Evolutionary conservation across 208 protist genomes (phyloP).

Genomic region (Sergeia podlipaevii): DNA sequence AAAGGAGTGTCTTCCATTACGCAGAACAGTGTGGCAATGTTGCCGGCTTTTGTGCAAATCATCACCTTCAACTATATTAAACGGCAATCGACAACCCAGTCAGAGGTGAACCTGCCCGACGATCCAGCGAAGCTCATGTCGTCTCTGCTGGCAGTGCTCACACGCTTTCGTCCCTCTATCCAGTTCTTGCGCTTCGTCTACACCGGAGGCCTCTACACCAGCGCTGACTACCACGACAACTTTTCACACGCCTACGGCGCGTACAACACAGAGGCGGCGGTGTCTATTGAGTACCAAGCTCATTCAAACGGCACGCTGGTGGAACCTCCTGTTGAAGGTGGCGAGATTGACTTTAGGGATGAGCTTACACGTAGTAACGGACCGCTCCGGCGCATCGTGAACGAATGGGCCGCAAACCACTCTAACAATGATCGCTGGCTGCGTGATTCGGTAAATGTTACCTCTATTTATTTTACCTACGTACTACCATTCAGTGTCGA

Average conservation of each 20-base stretch:
- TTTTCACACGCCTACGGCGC: constrained; percentile 9
- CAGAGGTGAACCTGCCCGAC: constrained; percentile 17
- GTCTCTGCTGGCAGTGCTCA: constrained; percentile 32
- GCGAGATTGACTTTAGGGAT: constrained; percentile 14
- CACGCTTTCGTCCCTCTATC: constrained; percentile 26
- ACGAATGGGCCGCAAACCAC: constrained; percentile 24
- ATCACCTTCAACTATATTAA: constrained; percentile 55
- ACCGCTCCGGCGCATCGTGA: constrained; percentile 38
- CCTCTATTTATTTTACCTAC: constrained; percentile 62
- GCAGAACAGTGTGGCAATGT: constrained; percentile 35
- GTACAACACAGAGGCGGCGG: constrained; percentile 2
- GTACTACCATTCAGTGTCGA: constrained; percentile 64
- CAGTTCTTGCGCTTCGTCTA: constrained; percentile 33
- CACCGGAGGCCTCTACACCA: constrained; percentile 23
- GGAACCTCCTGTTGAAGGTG: background rate
- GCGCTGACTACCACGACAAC: constrained; percentile 18
- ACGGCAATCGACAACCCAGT: constrained; percentile 20
- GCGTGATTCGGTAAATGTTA: constrained; percentile 18
- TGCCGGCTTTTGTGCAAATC: constrained; percentile 51
- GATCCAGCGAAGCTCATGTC: constrained; percentile 17
- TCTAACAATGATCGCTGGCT: constrained; percentile 27
- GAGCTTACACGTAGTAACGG: constrained; percentile 10
- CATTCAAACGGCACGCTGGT: constrained; percentile 21
- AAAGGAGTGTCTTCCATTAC: constrained; percentile 41
- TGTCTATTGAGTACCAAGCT: constrained; percentile 18